phyloP scores from a whole-genome alignment of 768 basidiomycete species.

The Rhodotorula graminis region DNA sequence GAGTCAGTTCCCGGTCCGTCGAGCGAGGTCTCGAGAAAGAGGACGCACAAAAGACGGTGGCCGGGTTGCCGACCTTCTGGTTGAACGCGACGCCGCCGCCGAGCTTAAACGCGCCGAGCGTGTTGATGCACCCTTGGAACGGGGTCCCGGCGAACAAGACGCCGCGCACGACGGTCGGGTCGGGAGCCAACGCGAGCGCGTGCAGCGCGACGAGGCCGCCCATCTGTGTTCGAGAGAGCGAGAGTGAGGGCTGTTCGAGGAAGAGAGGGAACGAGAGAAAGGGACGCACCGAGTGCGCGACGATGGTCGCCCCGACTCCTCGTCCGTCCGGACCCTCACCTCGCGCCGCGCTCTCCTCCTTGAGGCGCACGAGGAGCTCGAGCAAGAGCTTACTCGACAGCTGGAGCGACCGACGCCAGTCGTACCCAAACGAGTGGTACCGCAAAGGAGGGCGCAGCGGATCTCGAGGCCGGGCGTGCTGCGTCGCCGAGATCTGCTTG shows the following conservation, averaged over 20 bases:
- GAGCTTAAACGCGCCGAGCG: constrained; percentile 28
- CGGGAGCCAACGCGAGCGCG: constrained; percentile 19
- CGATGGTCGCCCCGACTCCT: constrained; percentile 27
- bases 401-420: constrained; percentile 35
- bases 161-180: constrained; percentile 37
- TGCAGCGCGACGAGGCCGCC: constrained; percentile 40
- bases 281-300: constrained; percentile 27
- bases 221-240: constrained; percentile 12
- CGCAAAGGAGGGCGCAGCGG: constrained; percentile 10
- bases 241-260: too few relatives aligned
- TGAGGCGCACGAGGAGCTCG: constrained; percentile 2
- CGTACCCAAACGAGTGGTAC: constrained; percentile 39
- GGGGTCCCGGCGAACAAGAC: constrained; percentile 36
- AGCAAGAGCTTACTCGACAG: constrained; percentile 18
- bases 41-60: constrained; percentile 4
- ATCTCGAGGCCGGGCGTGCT: not conserved
- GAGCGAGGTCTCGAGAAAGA: too few relatives aligned
- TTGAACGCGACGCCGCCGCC: constrained; percentile 21
- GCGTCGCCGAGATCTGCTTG: not conserved
- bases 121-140: constrained; percentile 35
- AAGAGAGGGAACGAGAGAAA: too few relatives aligned
- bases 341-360: constrained; percentile 10
- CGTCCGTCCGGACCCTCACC: constrained; percentile 22
- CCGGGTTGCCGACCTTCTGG: constrained; percentile 13
- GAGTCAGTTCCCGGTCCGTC: not conserved